Conservation (phyloP, 176 grass and related monocot genomes). For the Bromus sterilis region DNA sequence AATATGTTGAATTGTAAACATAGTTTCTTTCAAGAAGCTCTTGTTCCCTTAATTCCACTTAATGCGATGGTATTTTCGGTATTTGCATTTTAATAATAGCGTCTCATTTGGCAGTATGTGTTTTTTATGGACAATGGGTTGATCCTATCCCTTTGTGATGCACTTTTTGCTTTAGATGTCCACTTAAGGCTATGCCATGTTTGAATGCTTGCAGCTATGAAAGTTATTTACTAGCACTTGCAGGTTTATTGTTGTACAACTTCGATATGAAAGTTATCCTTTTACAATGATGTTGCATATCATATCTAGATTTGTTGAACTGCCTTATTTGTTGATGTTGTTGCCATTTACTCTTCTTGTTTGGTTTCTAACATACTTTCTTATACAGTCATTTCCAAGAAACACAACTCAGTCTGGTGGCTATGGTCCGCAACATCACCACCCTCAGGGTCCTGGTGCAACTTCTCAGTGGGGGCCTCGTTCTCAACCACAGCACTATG, state of each 20-base stretch:
- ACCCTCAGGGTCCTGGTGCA: slow-evolving; percentile 41
- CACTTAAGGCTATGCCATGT: not conserved
- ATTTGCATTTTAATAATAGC: not conserved
- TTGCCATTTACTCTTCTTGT: not conserved
- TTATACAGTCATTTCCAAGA: slow-evolving; percentile 51
- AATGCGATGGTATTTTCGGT: slow-evolving; percentile 7
- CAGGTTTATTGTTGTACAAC: not conserved
- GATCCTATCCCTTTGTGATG: not conserved
- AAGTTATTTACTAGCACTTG: not conserved
- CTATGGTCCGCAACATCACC: slow-evolving; percentile 45
- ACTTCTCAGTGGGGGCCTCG: slow-evolving; percentile 62
- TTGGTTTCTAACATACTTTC: slow-evolving; percentile 27
- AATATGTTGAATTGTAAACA: slow-evolving; percentile 8
- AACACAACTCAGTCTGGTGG: slow-evolving; percentile 39
- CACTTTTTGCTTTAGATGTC: not conserved
- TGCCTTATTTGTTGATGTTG: not conserved
- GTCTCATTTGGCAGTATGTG: not conserved
- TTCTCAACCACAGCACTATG: slow-evolving; percentile 40
- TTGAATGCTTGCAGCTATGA: slow-evolving; percentile 5
- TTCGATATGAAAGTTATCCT: not conserved
- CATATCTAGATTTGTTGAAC: not conserved
- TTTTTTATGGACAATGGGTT: slow-evolving; percentile 1
- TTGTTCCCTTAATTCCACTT: slow-evolving; percentile 1
- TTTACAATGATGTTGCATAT: not conserved
- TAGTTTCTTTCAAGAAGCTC: not conserved